Conservation (phyloP, 2,329 filamentous ascomycete genomes). For the Periconia sp. region DNA sequence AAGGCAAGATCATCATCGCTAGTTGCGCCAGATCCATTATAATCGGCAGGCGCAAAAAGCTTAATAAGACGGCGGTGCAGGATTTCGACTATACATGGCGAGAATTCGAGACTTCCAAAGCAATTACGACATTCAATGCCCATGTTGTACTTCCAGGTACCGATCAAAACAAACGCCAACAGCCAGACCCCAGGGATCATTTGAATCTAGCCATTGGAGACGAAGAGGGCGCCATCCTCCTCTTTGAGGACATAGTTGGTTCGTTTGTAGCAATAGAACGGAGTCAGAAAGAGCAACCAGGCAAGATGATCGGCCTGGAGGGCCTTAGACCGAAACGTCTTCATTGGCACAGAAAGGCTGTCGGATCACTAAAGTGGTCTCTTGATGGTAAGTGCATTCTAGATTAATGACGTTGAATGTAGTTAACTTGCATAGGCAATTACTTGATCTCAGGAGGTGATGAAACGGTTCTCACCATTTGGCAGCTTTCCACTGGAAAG, state of each 20-base stretch:
- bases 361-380: conserved; percentile 89
- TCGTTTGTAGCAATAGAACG: conserved; percentile 59
- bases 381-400: conserved; percentile 70
- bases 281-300: conserved; percentile 31
- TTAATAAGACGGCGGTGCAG: conserved; percentile 41
- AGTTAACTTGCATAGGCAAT: conserved; percentile 64
- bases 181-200: conserved; percentile 44
- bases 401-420: background rate
- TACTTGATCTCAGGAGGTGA: conserved; percentile 93
- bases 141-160: conserved; percentile 61
- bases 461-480: conserved; percentile 87
- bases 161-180: conserved; percentile 40
- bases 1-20: conserved; percentile 66
- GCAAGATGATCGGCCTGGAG: conserved; percentile 40
- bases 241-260: conserved; percentile 77
- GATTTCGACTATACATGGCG: conserved; percentile 59
- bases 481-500: conserved; percentile 88
- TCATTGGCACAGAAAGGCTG: conserved; percentile 90
- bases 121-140: conserved; percentile 55
- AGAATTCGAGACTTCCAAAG: conserved; percentile 63
- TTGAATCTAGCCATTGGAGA: conserved; percentile 83
- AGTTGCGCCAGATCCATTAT: conserved; percentile 62
- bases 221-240: conserved; percentile 74
- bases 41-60: conserved; percentile 60
- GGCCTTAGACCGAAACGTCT: conserved; percentile 66